phyloP scores from a whole-genome alignment of 1,284 basidiomycete genomes.

The Apiotrichum laibachii region DNA sequence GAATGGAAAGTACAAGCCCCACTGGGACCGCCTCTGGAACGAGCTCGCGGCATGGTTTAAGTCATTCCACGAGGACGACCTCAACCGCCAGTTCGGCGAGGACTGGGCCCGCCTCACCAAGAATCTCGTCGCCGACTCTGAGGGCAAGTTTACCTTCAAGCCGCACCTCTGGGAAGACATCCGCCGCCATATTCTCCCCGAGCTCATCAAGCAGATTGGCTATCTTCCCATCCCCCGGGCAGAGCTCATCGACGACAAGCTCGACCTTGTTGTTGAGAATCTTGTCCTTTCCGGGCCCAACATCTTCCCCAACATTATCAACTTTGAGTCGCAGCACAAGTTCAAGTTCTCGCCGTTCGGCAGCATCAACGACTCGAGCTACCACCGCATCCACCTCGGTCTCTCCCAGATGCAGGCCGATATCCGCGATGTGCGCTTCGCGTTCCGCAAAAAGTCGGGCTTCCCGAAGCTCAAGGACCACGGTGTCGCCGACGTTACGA shows the following conservation, averaged over 20 bases:
- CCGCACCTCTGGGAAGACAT: constrained; percentile 81
- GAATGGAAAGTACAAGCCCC: constrained; percentile 66
- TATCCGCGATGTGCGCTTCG: constrained; percentile 86
- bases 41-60: constrained; percentile 72
- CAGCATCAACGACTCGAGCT: constrained; percentile 55
- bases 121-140: constrained; percentile 69
- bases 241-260: constrained; percentile 81
- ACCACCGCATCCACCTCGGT: constrained; percentile 68
- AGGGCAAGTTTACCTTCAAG: constrained; percentile 88
- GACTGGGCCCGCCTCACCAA: constrained; percentile 79
- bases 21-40: constrained; percentile 79
- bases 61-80: constrained; percentile 77
- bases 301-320: constrained; percentile 63
- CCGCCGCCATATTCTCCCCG: constrained; percentile 74
- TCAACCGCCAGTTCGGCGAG: constrained; percentile 75
- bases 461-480: constrained; percentile 69
- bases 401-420: constrained; percentile 90
- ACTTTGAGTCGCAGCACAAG: constrained; percentile 77
- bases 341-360: constrained; percentile 78
- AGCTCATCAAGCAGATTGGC: constrained; percentile 70
- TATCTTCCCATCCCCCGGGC: constrained; percentile 88
- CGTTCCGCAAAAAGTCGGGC: constrained; percentile 57
- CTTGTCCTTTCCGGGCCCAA: constrained; percentile 76
- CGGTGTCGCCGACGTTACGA: constrained; percentile 85
- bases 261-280: constrained; percentile 86